Conservation (phyloP, 495 filamentous ascomycete species). For the Cairneyella variabilis region DNA sequence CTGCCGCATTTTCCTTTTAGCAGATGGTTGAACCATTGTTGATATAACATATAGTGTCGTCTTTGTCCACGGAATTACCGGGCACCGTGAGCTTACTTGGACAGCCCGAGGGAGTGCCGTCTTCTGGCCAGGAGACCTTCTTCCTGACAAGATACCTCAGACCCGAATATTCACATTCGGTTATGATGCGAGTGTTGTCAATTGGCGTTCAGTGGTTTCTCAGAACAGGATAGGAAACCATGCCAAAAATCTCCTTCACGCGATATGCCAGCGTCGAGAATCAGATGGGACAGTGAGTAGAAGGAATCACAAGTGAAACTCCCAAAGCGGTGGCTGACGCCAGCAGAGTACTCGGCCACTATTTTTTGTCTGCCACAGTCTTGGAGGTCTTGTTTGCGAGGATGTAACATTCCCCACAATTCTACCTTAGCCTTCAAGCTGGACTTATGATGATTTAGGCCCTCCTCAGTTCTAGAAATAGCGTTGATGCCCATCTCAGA, state of each 20-base stretch:
- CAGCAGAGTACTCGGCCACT: constrained; percentile 16
- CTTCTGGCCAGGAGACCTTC: constrained; percentile 19
- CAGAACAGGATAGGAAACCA: constrained; percentile 26
- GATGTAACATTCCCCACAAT: background rate
- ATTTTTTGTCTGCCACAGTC: constrained; percentile 20
- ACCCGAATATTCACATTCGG: constrained; percentile 29
- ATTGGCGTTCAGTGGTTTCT: constrained; percentile 25
- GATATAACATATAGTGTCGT: too few relatives aligned
- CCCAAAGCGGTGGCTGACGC: background rate
- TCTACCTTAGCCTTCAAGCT: background rate
- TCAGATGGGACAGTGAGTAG: constrained; percentile 23
- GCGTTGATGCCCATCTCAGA: constrained; percentile 27
- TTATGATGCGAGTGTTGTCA: constrained; percentile 28
- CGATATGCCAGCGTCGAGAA: constrained; percentile 18
- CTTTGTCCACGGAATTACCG: too few relatives aligned
- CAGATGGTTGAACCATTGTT: too few relatives aligned
- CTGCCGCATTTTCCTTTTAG: too few relatives aligned
- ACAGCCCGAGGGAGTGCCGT: too few relatives aligned
- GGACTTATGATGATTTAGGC: background rate
- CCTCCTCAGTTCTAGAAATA: background rate
- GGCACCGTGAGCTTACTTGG: constrained; percentile 1
- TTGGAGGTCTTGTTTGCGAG: constrained; percentile 18
- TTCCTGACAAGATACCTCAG: constrained; percentile 21
- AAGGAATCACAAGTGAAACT: background rate
- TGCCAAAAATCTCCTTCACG: constrained; percentile 22